Conservation (phyloP, 129 eudicot species). For the Helianthus tuberosus region DNA sequence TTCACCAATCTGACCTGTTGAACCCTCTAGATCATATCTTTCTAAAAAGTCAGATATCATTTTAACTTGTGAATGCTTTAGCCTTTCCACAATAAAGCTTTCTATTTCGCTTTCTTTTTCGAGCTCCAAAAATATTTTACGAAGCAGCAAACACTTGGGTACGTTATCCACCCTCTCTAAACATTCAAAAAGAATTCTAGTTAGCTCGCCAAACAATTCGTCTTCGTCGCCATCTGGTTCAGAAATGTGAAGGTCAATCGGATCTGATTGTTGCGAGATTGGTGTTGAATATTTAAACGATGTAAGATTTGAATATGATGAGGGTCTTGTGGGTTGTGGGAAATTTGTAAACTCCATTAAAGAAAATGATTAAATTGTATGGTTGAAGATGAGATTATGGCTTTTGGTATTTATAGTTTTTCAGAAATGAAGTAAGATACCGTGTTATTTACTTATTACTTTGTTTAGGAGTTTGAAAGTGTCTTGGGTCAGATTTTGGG, state of each 20-base stretch:
- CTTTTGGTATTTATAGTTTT: constrained; percentile 1
- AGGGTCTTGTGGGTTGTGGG: constrained; percentile 30
- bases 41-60: constrained; percentile 17
- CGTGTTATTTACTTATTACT: too few relatives aligned
- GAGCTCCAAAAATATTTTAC: constrained; percentile 13
- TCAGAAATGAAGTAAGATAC: too few relatives aligned
- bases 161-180: constrained; percentile 21
- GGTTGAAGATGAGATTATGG: constrained; percentile 3
- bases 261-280: background rate
- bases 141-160: constrained; percentile 15
- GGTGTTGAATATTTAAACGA: constrained; percentile 19
- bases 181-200: constrained; percentile 19
- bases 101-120: constrained; percentile 23
- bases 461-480: background rate
- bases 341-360: constrained; percentile 17
- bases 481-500: too few relatives aligned
- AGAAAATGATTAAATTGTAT: background rate
- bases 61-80: constrained; percentile 21
- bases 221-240: constrained; percentile 8
- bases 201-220: constrained; percentile 23
- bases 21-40: too few relatives aligned
- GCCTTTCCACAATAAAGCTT: constrained; percentile 1
- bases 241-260: background rate
- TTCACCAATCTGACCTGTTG: background rate
- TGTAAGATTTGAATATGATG: constrained; percentile 17